These are phyloP conservation scores for Kwoniella bestiolae DNA, from an alignment of 768 basidiomycete species.

Conservation along the genomic window DNA sequence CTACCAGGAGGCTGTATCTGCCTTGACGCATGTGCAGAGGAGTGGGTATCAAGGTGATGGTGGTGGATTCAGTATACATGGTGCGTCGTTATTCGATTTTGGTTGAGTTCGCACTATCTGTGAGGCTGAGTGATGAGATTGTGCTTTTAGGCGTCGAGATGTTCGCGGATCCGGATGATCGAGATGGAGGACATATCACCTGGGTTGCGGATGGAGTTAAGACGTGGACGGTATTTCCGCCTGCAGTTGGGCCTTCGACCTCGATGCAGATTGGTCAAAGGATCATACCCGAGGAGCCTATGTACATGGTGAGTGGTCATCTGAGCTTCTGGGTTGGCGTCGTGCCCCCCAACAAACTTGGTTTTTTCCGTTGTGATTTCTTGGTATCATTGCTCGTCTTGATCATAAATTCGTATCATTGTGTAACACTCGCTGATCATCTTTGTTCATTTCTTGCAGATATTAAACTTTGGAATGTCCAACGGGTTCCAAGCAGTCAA, in stretches of 20 bases:
- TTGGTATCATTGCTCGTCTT: not conserved
- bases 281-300: conserved; percentile 84
- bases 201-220: conserved; percentile 73
- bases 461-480: conserved; percentile 66
- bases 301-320: conserved; percentile 66
- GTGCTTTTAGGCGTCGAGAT: conserved; percentile 78
- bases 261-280: conserved; percentile 66
- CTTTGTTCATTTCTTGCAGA: conserved; percentile 47
- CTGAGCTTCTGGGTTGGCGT: no score
- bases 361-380: not conserved
- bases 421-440: no score
- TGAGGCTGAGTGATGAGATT: no score
- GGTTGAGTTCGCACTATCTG: conserved; percentile 61
- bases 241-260: conserved; percentile 70
- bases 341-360: no score
- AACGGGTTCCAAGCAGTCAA: conserved; percentile 57
- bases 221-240: conserved; percentile 74
- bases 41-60: conserved; percentile 27
- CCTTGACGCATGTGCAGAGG: conserved; percentile 34
- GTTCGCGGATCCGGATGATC: conserved; percentile 72
- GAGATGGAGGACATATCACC: conserved; percentile 75
- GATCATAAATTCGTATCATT: no score
- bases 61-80: conserved; percentile 32
- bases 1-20: conserved; percentile 52
- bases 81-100: conserved; percentile 52